Base-by-base conservation (phyloP, 2,329 filamentous ascomycete species). In the Phyllosticta capitalensis region DNA sequence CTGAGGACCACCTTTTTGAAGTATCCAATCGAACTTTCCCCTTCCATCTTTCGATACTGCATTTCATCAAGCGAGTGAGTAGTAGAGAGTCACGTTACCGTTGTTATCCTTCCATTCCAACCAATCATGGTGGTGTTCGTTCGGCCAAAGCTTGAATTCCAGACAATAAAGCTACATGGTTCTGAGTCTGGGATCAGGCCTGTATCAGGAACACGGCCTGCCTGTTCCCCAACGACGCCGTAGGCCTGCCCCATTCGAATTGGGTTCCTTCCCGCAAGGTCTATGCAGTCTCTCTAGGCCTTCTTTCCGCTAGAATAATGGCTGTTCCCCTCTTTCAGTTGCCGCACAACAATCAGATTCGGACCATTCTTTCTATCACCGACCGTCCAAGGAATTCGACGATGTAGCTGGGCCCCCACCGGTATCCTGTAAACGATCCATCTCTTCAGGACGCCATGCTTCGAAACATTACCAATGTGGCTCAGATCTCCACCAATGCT, bases 401-500 rank as follows among this genome's bases (percentile, higher is more conserved):
- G 17, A 45, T 45, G 38, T 45, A 45, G 38, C 14, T n/a, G 17
- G 14, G 7, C 38, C n/a, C n/a, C 17, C 38, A 45, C 38, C n/a
- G 38, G 38, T 45, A 45, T n/a, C n/a, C 17, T n/a, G 38, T n/a
- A 6, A 6, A 45, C 38, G 38, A 45, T n/a, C 38, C 14, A 45
- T 14, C 14, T 12, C 33, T 22, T 21, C 22, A 21, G 56, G n/a
- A 12, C 57, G 51, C 22, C 24, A 59, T 59, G 58, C 21, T 55
- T 19, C 26, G 54, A 52, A 59, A 59, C 53, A 52, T 55, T 53
- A 45, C 58, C 14, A 17, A 21, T 17, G 28, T 38, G 7, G 24
- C 53, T 48, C 26, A 59, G 45, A 59, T 59, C 53, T 59, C 58
- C 24, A 55, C 52, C 52, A 55, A 52, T 14, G 53, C 58, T 5